Evolutionary conservation across 108 stramenopile species (phyloP).

Genomic region (Skeletonema grethae): DNA sequence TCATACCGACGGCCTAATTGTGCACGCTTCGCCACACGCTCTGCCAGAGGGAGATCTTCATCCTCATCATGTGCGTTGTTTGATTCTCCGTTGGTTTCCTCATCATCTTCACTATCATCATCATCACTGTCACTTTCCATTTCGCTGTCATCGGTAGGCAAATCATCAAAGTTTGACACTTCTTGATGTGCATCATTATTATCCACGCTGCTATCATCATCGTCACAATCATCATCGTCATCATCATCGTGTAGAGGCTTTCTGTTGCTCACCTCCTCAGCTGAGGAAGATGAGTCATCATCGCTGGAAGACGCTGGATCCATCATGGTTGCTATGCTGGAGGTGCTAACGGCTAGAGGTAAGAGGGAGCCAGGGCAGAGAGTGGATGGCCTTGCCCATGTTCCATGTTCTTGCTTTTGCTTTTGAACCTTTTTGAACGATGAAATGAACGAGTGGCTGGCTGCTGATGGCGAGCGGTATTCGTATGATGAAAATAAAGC

Average conservation of each 20-base stretch:
- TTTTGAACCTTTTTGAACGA: too few relatives aligned
- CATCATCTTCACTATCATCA: background rate
- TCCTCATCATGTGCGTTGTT: background rate
- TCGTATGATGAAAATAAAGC: too few relatives aligned
- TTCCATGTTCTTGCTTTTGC: too few relatives aligned
- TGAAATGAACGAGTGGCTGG: too few relatives aligned
- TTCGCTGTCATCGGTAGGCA: slow-evolving; percentile 42
- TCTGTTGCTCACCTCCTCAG: background rate
- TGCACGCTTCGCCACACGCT: slow-evolving; percentile 35
- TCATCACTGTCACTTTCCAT: slow-evolving; percentile 23
- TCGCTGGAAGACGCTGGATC: slow-evolving; percentile 48
- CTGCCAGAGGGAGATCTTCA: slow-evolving; percentile 39
- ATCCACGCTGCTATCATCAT: slow-evolving; percentile 4
- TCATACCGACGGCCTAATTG: slow-evolving; percentile 30
- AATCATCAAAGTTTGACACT: slow-evolving; percentile 41
- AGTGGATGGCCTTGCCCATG: too few relatives aligned
- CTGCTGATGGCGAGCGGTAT: too few relatives aligned
- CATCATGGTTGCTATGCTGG: background rate
- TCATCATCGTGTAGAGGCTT: slow-evolving; percentile 2
- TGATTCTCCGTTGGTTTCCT: background rate
- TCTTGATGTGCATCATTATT: slow-evolving; percentile 12
- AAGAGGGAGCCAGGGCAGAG: too few relatives aligned
- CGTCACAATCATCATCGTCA: too few relatives aligned
- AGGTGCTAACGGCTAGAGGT: too few relatives aligned
- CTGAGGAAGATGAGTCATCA: slow-evolving; percentile 26